These are phyloP conservation scores for Phytophthora podocarpi DNA, from an alignment of 352 stramenopile genomes.

Conservation along the genomic window DNA sequence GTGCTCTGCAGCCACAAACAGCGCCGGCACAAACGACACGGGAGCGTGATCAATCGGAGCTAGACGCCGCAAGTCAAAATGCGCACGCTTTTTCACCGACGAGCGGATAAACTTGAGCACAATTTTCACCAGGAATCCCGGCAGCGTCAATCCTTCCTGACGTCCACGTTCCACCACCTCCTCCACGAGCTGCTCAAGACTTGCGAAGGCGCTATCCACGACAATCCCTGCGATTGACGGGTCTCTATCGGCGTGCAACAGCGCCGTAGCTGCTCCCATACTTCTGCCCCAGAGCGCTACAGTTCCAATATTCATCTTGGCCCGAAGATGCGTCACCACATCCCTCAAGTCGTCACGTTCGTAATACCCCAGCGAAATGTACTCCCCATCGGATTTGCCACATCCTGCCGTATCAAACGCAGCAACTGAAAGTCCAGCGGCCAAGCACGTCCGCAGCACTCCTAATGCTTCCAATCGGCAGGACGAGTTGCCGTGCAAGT, in stretches of 20 bases:
- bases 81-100: constrained; percentile 91
- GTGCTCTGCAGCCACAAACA: constrained; percentile 95
- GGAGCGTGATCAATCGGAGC: constrained; percentile 89
- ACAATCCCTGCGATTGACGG: constrained; percentile 97
- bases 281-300: constrained; percentile 97
- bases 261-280: constrained; percentile 97
- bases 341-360: constrained; percentile 90
- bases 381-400: constrained; percentile 96
- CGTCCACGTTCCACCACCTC: constrained; percentile 97
- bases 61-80: constrained; percentile 86
- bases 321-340: constrained; percentile 94
- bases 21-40: constrained; percentile 95
- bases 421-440: constrained; percentile 94
- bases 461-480: constrained; percentile 95
- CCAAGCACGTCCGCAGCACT: constrained; percentile 88
- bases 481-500: constrained; percentile 98
- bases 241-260: constrained; percentile 98
- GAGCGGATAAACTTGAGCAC: constrained; percentile 91
- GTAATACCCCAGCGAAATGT: constrained; percentile 97
- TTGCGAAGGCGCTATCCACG: constrained; percentile 97
- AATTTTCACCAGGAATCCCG: constrained; percentile 91
- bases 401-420: constrained; percentile 97
- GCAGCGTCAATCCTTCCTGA: constrained; percentile 93
- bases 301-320: constrained; percentile 89
- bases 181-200: constrained; percentile 95